These are phyloP conservation scores for Chrysoporthe cubensis DNA, from an alignment of 2,329 filamentous ascomycete genomes.

Conservation along the genomic window DNA sequence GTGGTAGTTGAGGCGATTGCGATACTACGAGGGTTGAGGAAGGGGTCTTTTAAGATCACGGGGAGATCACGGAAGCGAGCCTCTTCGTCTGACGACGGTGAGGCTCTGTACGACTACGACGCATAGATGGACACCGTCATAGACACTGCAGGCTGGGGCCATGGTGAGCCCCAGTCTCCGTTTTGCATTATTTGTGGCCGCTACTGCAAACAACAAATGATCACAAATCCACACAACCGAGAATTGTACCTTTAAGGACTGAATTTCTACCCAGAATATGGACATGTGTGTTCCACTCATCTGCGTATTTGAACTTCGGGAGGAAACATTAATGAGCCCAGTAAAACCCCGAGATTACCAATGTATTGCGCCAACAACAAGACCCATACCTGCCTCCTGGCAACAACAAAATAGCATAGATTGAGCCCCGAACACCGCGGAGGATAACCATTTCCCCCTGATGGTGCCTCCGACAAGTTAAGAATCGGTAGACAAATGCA, in stretches of 20 bases:
- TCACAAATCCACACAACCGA: background rate
- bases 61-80: background rate
- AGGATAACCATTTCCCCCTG: conserved; percentile 9
- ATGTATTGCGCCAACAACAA: conserved; percentile 26
- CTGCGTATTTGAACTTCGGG: conserved; percentile 17
- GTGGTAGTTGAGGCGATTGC: background rate
- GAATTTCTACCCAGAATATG: conserved; percentile 29
- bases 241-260: conserved; percentile 21
- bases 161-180: background rate
- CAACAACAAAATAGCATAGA: conserved; percentile 19
- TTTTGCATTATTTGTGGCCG: background rate
- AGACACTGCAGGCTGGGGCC: conserved; percentile 16
- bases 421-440: conserved; percentile 16
- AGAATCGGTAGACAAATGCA: conserved; percentile 15
- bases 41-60: background rate
- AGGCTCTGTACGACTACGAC: conserved; percentile 21
- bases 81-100: background rate
- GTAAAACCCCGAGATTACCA: conserved; percentile 23
- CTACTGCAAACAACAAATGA: background rate
- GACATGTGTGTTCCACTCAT: conserved; percentile 26
- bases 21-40: background rate
- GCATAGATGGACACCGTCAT: conserved; percentile 14
- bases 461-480: background rate
- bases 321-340: conserved; percentile 19
- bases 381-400: conserved; percentile 18